phyloP scores from a whole-genome alignment of 441 rosid genomes.

The Daphne laureola region DNA sequence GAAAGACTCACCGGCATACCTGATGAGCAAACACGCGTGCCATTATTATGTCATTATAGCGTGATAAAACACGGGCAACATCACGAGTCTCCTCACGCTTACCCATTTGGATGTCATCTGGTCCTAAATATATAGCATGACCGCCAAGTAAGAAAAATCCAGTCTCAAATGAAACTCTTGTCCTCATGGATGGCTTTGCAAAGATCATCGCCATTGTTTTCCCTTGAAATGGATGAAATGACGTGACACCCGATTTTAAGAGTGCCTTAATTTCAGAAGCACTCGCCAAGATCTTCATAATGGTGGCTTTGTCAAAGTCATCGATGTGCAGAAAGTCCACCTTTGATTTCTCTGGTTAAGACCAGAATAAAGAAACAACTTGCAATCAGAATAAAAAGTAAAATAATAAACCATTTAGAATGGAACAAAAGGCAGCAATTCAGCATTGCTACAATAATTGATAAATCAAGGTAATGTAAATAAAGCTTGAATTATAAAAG shows the following conservation, averaged over 20 bases:
- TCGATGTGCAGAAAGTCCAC: constrained; percentile 69
- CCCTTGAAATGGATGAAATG: constrained; percentile 83
- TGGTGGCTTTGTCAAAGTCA: constrained; percentile 85
- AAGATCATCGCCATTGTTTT: constrained; percentile 96
- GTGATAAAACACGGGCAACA: constrained; percentile 84
- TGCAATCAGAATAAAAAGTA: neutral
- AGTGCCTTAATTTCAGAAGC: constrained; percentile 79
- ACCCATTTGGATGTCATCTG: constrained; percentile 96
- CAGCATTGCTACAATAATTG: no score
- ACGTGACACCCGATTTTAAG: constrained; percentile 74
- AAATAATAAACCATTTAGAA: neutral
- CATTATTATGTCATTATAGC: constrained; percentile 93
- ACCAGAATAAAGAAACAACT: no score
- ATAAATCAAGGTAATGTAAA: no score
- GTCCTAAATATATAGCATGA: constrained; percentile 88
- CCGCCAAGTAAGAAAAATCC: constrained; percentile 96
- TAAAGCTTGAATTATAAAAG: no score
- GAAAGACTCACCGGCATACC: constrained; percentile 76
- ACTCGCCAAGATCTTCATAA: constrained; percentile 59
- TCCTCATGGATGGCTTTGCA: constrained; percentile 97
- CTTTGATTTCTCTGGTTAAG: constrained; percentile 32
- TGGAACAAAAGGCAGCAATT: no score
- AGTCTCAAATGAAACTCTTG: constrained; percentile 91
- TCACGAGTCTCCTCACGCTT: constrained; percentile 94
- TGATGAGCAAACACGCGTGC: constrained; percentile 98